phyloP scores from a whole-genome alignment of 2,329 filamentous ascomycete genomes.

The Cytospora paraplurivora region DNA sequence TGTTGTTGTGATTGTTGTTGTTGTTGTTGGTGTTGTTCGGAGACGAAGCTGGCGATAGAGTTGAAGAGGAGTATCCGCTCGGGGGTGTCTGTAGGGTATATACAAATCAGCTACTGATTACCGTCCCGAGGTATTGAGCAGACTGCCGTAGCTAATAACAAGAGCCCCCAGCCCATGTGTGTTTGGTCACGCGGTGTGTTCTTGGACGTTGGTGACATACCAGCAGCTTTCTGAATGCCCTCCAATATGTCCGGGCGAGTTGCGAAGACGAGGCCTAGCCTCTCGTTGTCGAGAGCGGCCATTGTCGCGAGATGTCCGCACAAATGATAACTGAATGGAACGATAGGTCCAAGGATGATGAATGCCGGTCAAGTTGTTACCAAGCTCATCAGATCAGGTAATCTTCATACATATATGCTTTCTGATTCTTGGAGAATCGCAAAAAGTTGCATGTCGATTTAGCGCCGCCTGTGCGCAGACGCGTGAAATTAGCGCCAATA shows the following conservation, averaged over 20 bases:
- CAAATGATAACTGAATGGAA: neutral
- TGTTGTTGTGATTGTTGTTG: slow-evolving; percentile 5
- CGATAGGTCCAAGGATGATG: neutral
- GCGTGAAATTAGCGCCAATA: slow-evolving; percentile 6
- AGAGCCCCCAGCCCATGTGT: too few relatives aligned
- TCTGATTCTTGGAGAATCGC: neutral
- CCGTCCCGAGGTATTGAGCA: accelerated
- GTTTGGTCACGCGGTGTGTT: too few relatives aligned
- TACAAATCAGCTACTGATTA: too few relatives aligned
- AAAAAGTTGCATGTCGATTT: slow-evolving; percentile 15
- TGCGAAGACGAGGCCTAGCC: slow-evolving; percentile 54
- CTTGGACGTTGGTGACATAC: slow-evolving; percentile 36
- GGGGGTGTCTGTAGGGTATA: slow-evolving; percentile 49
- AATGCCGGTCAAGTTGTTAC: neutral
- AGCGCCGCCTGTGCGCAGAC: slow-evolving; percentile 3
- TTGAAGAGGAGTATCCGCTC: slow-evolving; percentile 57
- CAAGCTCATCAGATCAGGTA: neutral
- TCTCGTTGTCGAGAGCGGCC: slow-evolving; percentile 50
- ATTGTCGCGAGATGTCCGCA: slow-evolving; percentile 4
- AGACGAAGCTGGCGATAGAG: slow-evolving; percentile 36
- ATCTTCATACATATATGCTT: neutral
- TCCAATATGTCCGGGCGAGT: slow-evolving; percentile 58
- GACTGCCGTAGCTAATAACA: neutral
- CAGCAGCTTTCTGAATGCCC: slow-evolving; percentile 55
- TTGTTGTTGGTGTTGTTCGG: slow-evolving; percentile 25